Base-by-base conservation (phyloP, 768 basidiomycete species). In the Leccinellum luteum region DNA sequence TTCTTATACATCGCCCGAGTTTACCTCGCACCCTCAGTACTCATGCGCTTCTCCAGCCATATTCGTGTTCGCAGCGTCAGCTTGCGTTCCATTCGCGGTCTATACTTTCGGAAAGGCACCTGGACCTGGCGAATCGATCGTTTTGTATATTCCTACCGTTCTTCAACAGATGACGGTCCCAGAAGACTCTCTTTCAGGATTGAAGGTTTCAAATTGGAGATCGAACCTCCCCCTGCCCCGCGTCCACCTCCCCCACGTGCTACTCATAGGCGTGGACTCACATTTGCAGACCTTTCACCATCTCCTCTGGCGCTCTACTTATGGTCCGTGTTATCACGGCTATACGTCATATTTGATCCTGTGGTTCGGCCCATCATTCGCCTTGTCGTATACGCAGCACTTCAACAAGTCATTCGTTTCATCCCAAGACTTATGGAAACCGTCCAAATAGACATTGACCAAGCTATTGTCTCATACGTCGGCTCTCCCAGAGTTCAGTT, bases 41-140 rank as follows among this genome's bases (percentile, higher is more conserved):
- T 91, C 31, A 75, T 79, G 51, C 77, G 79, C 44, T 73, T 84
- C 54, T 86, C 86, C n/a, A 71, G 66, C 34, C 84, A 80, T 62
- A 75, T 91, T 58, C 84, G 85, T 30, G 78, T 90, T 32, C 82
- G 85, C 41, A 90, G 86, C 68, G 80, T 91, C 55, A 91, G 90
- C 66, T 74, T 88, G 38, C 82, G 87, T 54, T 92, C 90, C 19
- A 83, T 92, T 58, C 85, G 89, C 53, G 90, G 90, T 32, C 74
- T 92, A 21, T 90, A 86, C 70, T 79, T 89, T 59, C 79, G 82
- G 48, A 76, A 75, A 30, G 85, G 85, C 28, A 72, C 68, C 50
- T 74, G 78, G 53, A 81, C 79, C 27, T 82, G 82, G 74, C 80
- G 78, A 30, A 77, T 87, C n/a, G 88, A 91, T 57, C 85, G 90